Evolutionary conservation across 2,329 filamentous ascomycete species (phyloP).

Genomic region (Cercospora zeae-maydis): DNA sequence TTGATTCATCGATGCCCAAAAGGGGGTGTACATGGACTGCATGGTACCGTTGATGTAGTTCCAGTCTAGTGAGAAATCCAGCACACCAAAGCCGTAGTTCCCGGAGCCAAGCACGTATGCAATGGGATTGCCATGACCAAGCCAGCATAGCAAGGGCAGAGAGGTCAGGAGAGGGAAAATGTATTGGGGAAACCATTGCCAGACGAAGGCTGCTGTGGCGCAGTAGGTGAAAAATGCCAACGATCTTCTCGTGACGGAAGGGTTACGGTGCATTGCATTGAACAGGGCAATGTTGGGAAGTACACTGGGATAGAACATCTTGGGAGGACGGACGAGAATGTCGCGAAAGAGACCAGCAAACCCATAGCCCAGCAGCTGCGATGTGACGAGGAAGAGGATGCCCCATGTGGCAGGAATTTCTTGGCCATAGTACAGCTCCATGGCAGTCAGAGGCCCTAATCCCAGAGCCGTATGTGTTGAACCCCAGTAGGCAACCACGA

Average conservation of each 20-base stretch:
- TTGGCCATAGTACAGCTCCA: slow-evolving; percentile 19
- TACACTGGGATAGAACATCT: slow-evolving; percentile 74
- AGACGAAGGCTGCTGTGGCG: slow-evolving; percentile 30
- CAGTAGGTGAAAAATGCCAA: slow-evolving; percentile 14
- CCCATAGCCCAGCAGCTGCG: slow-evolving; percentile 62
- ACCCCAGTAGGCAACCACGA: slow-evolving; percentile 37
- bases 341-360: slow-evolving; percentile 77
- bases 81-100: slow-evolving; percentile 34
- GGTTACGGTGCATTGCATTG: slow-evolving; percentile 22
- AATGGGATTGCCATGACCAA: slow-evolving; percentile 35
- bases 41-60: slow-evolving; percentile 17
- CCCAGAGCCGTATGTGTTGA: slow-evolving; percentile 16
- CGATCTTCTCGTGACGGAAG: slow-evolving; percentile 13
- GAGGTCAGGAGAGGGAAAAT: slow-evolving; percentile 33
- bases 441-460: slow-evolving; percentile 17
- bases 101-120: slow-evolving; percentile 34
- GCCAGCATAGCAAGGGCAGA: slow-evolving; percentile 34
- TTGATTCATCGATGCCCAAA: slow-evolving; percentile 50
- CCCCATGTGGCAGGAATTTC: slow-evolving; percentile 14
- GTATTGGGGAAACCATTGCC: slow-evolving; percentile 35
- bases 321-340: slow-evolving; percentile 76
- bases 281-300: slow-evolving; percentile 17
- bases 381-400: slow-evolving; percentile 18
- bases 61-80: slow-evolving; percentile 35
- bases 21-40: slow-evolving; percentile 16